Percentiles rank a stretch among this genome's conserved stretches.
phyloP scores from a whole-genome alignment of 2,329 filamentous ascomycete species.

The Talaromyces sp. region DNA sequence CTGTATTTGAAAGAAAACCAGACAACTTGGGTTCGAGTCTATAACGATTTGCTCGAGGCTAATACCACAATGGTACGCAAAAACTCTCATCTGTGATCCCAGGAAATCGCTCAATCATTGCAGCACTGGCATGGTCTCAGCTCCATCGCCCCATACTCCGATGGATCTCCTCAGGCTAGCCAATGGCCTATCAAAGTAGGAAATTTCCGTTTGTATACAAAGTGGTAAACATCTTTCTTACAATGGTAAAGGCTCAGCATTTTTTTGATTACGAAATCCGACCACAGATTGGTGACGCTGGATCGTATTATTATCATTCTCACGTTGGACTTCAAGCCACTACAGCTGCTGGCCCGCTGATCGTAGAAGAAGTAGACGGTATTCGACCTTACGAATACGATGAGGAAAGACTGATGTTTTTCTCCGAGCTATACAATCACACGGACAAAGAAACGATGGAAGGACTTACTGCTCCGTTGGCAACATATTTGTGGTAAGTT shows the following conservation, averaged over 20 bases:
- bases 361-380: conserved; percentile 49
- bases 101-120: background rate
- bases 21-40: conserved; percentile 56
- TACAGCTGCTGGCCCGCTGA: conserved; percentile 56
- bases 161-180: conserved; percentile 58
- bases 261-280: conserved; percentile 67
- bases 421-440: conserved; percentile 58
- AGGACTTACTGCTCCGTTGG: conserved; percentile 41
- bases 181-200: conserved; percentile 64
- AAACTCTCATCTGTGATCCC: background rate
- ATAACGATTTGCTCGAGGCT: conserved; percentile 53
- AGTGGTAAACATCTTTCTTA: background rate
- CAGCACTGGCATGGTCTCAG: conserved; percentile 67
- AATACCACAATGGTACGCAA: conserved; percentile 54
- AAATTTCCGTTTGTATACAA: background rate
- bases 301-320: conserved; percentile 67
- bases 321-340: conserved; percentile 62
- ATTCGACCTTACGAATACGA: conserved; percentile 58
- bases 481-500: background rate
- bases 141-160: conserved; percentile 59
- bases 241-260: conserved; percentile 27
- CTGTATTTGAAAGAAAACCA: conserved; percentile 14
- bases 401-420: conserved; percentile 55
- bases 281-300: conserved; percentile 52
- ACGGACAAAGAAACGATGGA: conserved; percentile 51